Percentiles rank a stretch among this genome's conserved stretches.
phyloP scores from a whole-genome alignment of 2,329 filamentous ascomycete species.

The Phialophora chinensis region DNA sequence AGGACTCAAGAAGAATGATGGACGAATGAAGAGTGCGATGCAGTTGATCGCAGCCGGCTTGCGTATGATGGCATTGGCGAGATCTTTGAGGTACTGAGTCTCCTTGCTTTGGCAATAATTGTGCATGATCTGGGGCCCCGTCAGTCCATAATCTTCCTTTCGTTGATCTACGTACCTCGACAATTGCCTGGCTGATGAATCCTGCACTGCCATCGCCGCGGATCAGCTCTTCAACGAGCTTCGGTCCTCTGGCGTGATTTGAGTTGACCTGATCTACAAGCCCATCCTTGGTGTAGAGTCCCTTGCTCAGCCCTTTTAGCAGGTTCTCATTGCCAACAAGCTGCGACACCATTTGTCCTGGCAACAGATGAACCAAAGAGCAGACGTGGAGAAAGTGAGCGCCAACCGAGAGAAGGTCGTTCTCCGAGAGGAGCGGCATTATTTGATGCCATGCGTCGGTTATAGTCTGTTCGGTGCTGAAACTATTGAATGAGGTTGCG shows the following conservation, averaged over 20 bases:
- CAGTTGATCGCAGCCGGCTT: conserved; percentile 63
- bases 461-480: conserved; percentile 69
- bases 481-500: conserved; percentile 62
- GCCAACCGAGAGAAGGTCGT: conserved; percentile 69
- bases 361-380: conserved; percentile 83
- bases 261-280: conserved; percentile 78
- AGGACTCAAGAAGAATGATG: conserved; percentile 62
- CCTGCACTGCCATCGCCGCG: conserved; percentile 91
- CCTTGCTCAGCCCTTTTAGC: conserved; percentile 72
- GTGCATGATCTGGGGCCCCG: conserved; percentile 53
- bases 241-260: conserved; percentile 73
- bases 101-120: conserved; percentile 65
- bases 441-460: conserved; percentile 69
- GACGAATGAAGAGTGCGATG: conserved; percentile 65
- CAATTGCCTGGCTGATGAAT: conserved; percentile 78
- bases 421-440: conserved; percentile 68
- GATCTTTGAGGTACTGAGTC: conserved; percentile 66
- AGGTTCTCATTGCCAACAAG: conserved; percentile 85
- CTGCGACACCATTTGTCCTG: conserved; percentile 75
- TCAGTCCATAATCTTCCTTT: background rate
- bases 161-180: conserved; percentile 61
- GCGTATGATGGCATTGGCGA: conserved; percentile 64
- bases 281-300: conserved; percentile 77
- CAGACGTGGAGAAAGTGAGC: conserved; percentile 91
- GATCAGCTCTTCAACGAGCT: conserved; percentile 80